Evolutionary conservation across 768 basidiomycete genomes (phyloP), one percentile per base, ranked within the genome.

Genomic region (Serendipita sp.): DNA sequence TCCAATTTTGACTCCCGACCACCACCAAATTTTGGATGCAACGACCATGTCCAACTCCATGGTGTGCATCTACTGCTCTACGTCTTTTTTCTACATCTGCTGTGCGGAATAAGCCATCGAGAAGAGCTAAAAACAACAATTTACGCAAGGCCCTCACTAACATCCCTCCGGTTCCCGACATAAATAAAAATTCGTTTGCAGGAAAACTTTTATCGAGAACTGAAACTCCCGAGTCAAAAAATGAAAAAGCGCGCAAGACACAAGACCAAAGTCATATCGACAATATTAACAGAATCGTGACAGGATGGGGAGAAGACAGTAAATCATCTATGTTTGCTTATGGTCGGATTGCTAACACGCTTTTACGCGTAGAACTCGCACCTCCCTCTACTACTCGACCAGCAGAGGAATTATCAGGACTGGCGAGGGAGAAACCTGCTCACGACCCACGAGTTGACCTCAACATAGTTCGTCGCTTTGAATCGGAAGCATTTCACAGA

Each of bases 281-380:
- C 16, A 34, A 37, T 37, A 33, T 60, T 10, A 60, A 31, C 36
- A n/a, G 55, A 31, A 60, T 60, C 33, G 55, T 60, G n/a, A 60
- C 55, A 4, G 55, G 55, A 23, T 60, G 55, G 55, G 55, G 55
- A 33, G 36, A 60, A 37, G 55, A 60, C 34, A 37, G 55, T 60
- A 31, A 31, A 11, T 36, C 16, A 8, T 33, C 16, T 60, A 8
- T 10, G 6, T n/a, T 60, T 37, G 27, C 10, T 18, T 10, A 60
- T 23, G n/a, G 10, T 60, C 34, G 36, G 8, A 60, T 8, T 50
- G n/a, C 29, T 50, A 50, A 50, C 48, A 31, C 48, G 48, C 48
- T 31, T 40, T 18, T 50, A 50, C 48, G n/a, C 29, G 29, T 50
- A 50, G 48, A 50, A 31, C 48, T 50, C 48, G 48, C 48, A 5